Conservation (phyloP, 106 monocot species). For the Agapanthus africanus region DNA sequence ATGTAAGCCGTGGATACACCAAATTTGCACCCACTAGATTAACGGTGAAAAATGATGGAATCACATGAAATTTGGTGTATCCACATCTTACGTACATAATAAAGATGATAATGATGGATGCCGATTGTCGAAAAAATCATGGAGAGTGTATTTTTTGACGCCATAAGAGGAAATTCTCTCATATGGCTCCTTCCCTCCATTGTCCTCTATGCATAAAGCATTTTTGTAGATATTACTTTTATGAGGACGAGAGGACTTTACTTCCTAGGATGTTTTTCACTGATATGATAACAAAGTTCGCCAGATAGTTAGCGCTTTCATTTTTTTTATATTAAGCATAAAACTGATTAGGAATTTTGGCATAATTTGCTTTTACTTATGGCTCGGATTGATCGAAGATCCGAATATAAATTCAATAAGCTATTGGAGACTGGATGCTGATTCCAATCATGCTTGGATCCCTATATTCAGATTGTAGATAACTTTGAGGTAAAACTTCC, state of each 20-base stretch:
- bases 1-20: too few relatives aligned
- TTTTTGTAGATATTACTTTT: too few relatives aligned
- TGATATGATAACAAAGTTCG: not conserved
- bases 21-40: too few relatives aligned
- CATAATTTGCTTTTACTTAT: not conserved
- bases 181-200: too few relatives aligned
- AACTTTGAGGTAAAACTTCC: not conserved
- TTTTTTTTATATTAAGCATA: not conserved
- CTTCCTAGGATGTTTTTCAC: not conserved
- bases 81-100: too few relatives aligned
- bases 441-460: not conserved
- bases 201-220: not conserved
- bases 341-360: not conserved
- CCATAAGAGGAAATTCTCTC: too few relatives aligned
- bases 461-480: not conserved
- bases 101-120: too few relatives aligned
- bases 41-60: too few relatives aligned
- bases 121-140: too few relatives aligned
- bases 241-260: not conserved
- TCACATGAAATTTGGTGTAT: too few relatives aligned
- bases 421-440: not conserved
- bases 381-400: not conserved
- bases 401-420: not conserved
- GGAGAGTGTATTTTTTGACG: too few relatives aligned
- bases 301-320: not conserved